Evolutionary conservation across 306 rosid genomes (phyloP), one percentile per base, ranked within the genome.

Genomic region (Vachellia collinsii): DNA sequence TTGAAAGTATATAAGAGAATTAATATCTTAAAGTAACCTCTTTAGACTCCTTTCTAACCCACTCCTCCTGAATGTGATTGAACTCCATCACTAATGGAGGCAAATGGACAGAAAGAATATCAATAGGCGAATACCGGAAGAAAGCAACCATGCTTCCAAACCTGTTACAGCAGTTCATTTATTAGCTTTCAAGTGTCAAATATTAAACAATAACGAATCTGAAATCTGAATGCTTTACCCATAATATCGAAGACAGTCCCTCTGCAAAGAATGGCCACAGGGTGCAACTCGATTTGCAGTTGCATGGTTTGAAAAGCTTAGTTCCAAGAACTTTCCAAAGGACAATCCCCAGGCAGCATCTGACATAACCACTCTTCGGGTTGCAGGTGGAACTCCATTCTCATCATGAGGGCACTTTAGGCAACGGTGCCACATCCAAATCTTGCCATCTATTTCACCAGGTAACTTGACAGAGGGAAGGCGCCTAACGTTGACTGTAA

Each of bases 351-450:
- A 96, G 4, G 99, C 99, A 74, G 99, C 98, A 89, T 96, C 97
- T 0, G 99, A 96, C 99, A 96, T 96, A 78, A 96, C 82, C 59
- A 96, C 94, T 80, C 99, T 92, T 41, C 87, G 94, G 63, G 98
- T 93, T 79, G 99, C 99, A 8, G 97, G 97, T 63, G 99, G 99
- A 84, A 96, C 94, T 85, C 97, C 98, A 86, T 88, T 97, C 67
- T 85, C 79, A 78, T 85, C 79, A 74, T 75, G 86, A 65, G 97
- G 92, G 77, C 99, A 96, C 85, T 84, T 92, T 44, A 96, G 79
- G 79, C 99, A 96, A 19, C 99, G 92, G 77, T 96, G 99, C 99
- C 99, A 96, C 99, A 96, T 96, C 99, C 99, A 96, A 81, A 93
- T 92, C 86, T 91, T 93, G 44, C 94, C 98, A 73, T 96, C 99